phyloP scores from a whole-genome alignment of 2,329 filamentous ascomycete genomes.

The Apiospora sp. region DNA sequence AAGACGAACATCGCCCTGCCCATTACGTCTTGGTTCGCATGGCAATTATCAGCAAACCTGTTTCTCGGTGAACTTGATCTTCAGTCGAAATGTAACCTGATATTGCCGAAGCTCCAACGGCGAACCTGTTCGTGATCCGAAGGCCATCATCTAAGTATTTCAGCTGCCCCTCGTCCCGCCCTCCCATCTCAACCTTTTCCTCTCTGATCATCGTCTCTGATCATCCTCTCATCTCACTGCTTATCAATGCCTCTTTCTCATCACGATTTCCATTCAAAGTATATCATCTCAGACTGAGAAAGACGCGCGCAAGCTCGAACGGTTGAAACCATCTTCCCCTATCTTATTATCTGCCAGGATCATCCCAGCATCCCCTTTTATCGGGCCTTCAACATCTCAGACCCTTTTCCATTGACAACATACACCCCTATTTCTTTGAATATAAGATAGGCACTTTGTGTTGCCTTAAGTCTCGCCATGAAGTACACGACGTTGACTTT shows the following conservation, averaged over 20 bases:
- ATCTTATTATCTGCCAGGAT: background rate
- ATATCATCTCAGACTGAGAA: background rate
- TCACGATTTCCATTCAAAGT: background rate
- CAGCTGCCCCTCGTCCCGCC: background rate
- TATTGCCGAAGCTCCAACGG: background rate
- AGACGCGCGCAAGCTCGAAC: background rate
- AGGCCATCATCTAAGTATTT: background rate
- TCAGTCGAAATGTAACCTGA: background rate
- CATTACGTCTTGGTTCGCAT: constrained; percentile 16
- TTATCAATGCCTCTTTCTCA: no score
- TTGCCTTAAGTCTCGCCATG: background rate
- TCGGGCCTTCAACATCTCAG: background rate
- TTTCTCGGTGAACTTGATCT: background rate
- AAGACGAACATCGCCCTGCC: background rate
- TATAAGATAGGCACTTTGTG: background rate
- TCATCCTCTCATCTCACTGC: background rate
- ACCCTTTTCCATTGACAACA: background rate
- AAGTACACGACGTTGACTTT: background rate
- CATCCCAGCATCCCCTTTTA: background rate
- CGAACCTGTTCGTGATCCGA: background rate
- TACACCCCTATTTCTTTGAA: background rate
- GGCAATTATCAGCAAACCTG: background rate
- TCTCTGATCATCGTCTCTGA: no score
- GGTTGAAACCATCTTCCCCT: background rate
- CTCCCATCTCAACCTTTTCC: background rate